Evolutionary conservation across 208 protist genomes (phyloP), one percentile per base, ranked within the genome.

Genomic region (Crithidia mellificae): DNA sequence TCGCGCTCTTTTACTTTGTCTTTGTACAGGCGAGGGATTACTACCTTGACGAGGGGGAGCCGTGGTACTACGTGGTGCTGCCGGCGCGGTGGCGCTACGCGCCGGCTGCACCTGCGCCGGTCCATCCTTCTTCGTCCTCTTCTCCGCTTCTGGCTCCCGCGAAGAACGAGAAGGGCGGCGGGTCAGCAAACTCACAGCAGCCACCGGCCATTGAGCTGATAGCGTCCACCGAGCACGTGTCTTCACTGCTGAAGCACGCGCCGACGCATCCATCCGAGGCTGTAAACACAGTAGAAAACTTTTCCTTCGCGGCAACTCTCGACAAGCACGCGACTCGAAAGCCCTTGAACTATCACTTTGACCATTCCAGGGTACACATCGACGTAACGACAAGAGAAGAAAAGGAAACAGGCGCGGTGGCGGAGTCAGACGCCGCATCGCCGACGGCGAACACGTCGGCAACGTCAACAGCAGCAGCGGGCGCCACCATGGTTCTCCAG

Each of bases 1-100:
- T 89, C n/a, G 77, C 76, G 9, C 38, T 77, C 1, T 30, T 70
- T 9, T 81, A 75, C 63, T 92, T 89, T 59, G 54, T 80, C 27
- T 56, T 78, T 2, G 58, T 68, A n/a, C 80, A 88, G 57, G 80
- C 85, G 25, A 56, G 74, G 2, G 30, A 29, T 9, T 92, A 89
- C 65, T 92, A 83, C 66, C 59, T 85, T 43, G 72, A 80, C 0
- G 75, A 69, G 20, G 73, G 68, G 6, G 67, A 85, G 58, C 58
- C 55, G 19, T 78, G 54, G 76, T 79, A 76, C 51, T 22, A 20
- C 30, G 43, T 80, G 11, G 11, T 65, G 7, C 6, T 68, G 14
- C 54, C 51, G 11, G 39, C 34, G 36, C 51, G 63, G 14, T 74
- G 69, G 69, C 69, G 69, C 2, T 51, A 50, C 56, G 0, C 3